Evolutionary conservation across 768 basidiomycete genomes (phyloP), one percentile per base, ranked within the genome.

Genomic region (Mycena floridula): DNA sequence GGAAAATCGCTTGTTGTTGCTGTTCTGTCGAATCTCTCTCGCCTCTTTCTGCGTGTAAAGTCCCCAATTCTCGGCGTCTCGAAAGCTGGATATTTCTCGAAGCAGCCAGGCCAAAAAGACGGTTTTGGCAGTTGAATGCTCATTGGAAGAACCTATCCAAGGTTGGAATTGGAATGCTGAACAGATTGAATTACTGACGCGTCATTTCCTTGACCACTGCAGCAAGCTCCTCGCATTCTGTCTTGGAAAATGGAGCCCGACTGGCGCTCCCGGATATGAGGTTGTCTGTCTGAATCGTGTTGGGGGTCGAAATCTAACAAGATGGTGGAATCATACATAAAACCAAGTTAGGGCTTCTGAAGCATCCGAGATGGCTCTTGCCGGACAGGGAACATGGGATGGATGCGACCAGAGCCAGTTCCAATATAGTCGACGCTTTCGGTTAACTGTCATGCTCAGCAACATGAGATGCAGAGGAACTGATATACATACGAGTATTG

Each of bases 271-370:
- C 72, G 16, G 66, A 65, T 35, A 72, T 69, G 35, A 78, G 52
- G 51, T 79, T 77, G 47, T 77, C 77, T 45, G 65, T 67, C 66
- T 70, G 42, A 13, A 25, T 16, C 42, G 38, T 45, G 3, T 25
- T 11, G 13, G 11, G 9, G 28, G 1, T 22, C 20, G 9, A 18
- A 4, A 25, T 20, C 4, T 5, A n/a, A 30, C 18, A 40, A 28
- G 36, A 8, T 48, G 43, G 12, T 7, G 21, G 11, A 36, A 37
- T 41, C 63, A 16, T 41, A 73, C 70, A 49, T 72, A 67, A 55
- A 69, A 77, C 68, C 73, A 77, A 13, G 72, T 67, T 40, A 78
- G 51, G 18, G 74, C 69, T 47, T 80, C 76, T 15, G 61, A 59
- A 3, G 74, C 74, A 45, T 79, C 74, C 18, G 59, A 47, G 25